phyloP scores from a whole-genome alignment of 176 grass and related monocot genomes.

The Zoysia pacifica region DNA sequence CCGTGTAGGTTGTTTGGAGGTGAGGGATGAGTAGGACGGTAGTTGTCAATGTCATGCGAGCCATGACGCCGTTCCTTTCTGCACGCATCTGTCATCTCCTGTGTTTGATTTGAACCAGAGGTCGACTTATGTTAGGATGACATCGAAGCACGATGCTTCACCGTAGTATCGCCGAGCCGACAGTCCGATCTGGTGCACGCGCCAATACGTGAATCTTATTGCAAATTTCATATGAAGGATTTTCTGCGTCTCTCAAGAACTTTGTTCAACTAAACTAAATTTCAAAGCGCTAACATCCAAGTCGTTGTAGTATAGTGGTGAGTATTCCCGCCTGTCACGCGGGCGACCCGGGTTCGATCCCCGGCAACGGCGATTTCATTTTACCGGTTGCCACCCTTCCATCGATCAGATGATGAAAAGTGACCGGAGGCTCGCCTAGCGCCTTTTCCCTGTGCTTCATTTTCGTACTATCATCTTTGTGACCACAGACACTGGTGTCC shows the following conservation, averaged over 20 bases:
- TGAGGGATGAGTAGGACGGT: neutral
- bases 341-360: slow-evolving; percentile 91
- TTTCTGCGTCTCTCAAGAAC: too few species aligned
- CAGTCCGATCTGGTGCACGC: neutral
- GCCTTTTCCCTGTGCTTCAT: too few species aligned
- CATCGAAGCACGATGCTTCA: neutral
- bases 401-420: too few species aligned
- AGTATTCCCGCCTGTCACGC: slow-evolving; percentile 98
- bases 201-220: neutral
- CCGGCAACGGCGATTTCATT: slow-evolving; percentile 58
- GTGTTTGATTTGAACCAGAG: slow-evolving; percentile 2
- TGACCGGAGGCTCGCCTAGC: too few species aligned
- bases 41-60: slow-evolving; percentile 19
- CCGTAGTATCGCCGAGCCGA: neutral
- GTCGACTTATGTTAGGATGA: neutral
- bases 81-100: neutral
- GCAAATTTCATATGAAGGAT: too few species aligned
- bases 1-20: neutral
- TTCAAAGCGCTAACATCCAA: neutral
- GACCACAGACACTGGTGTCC: too few species aligned
- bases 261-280: too few species aligned
- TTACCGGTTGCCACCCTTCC: neutral
- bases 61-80: neutral
- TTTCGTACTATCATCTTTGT: too few species aligned
- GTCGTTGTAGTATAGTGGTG: slow-evolving; percentile 97